Conservation (phyloP, 1,284 basidiomycete genomes). For the Spongiforma sp. region DNA sequence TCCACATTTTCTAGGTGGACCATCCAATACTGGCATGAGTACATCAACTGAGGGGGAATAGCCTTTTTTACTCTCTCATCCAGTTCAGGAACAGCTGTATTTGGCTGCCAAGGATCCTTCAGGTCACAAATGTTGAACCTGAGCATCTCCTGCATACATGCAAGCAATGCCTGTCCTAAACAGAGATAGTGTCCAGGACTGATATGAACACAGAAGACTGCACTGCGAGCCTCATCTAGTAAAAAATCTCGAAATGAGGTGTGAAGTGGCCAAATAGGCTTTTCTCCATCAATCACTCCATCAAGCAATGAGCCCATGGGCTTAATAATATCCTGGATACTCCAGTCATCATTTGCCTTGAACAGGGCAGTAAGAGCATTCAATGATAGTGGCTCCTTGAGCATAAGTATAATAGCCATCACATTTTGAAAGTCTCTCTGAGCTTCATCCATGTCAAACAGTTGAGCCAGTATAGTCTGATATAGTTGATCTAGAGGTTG, state of each 20-base stretch:
- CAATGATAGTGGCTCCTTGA: background rate
- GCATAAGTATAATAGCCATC: background rate
- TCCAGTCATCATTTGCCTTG: background rate
- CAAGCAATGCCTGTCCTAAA: background rate
- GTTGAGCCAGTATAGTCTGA: background rate
- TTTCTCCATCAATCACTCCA: background rate
- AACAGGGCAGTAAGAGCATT: background rate
- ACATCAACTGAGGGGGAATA: background rate
- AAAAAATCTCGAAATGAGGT: background rate
- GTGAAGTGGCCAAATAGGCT: background rate
- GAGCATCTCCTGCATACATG: background rate
- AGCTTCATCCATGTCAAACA: background rate
- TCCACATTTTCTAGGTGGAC: background rate
- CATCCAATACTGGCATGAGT: background rate
- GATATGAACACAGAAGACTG: background rate
- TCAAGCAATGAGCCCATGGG: background rate
- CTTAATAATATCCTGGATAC: background rate
- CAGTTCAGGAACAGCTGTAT: background rate
- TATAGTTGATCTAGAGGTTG: background rate
- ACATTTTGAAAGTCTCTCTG: background rate
- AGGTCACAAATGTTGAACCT: background rate
- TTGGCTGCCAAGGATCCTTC: background rate
- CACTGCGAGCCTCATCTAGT: background rate
- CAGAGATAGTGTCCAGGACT: background rate
- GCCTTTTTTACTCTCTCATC: background rate